Conservation (phyloP, 2,329 filamentous ascomycete species). For the Fusarium sp. region DNA sequence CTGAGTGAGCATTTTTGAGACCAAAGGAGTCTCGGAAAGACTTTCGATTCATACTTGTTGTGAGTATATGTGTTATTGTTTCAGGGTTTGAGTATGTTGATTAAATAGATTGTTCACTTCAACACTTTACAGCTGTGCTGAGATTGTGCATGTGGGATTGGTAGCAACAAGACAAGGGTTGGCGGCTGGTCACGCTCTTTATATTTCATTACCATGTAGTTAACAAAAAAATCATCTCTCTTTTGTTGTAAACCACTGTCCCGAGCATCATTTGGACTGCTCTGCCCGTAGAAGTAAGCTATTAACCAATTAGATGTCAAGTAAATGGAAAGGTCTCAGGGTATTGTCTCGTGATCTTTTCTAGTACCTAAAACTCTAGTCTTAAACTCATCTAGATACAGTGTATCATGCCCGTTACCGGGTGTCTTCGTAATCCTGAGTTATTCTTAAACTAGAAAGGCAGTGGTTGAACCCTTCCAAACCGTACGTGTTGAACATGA, state of each 20-base stretch:
- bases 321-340: not conserved
- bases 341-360: conserved; percentile 5
- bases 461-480: conserved; percentile 27
- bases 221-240: not conserved
- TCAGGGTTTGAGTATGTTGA: not conserved
- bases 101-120: not conserved
- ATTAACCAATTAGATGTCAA: not conserved
- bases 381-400: conserved; percentile 8
- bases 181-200: conserved; percentile 15
- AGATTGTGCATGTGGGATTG: conserved; percentile 7
- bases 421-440: not conserved
- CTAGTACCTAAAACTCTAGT: not conserved
- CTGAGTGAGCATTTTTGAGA: conserved; percentile 49
- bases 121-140: conserved; percentile 12
- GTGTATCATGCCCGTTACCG: not conserved
- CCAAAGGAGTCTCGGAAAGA: not conserved
- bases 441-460: conserved; percentile 6
- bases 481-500: conserved; percentile 36
- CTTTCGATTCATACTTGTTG: not conserved
- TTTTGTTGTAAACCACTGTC: not conserved
- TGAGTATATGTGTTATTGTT: not conserved
- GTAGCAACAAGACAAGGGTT: conserved; percentile 10
- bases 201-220: not conserved
- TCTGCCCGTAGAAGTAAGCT: not conserved
- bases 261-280: not conserved